phyloP scores from a whole-genome alignment of 2,329 filamentous ascomycete genomes.

The Cadophora malorum region DNA sequence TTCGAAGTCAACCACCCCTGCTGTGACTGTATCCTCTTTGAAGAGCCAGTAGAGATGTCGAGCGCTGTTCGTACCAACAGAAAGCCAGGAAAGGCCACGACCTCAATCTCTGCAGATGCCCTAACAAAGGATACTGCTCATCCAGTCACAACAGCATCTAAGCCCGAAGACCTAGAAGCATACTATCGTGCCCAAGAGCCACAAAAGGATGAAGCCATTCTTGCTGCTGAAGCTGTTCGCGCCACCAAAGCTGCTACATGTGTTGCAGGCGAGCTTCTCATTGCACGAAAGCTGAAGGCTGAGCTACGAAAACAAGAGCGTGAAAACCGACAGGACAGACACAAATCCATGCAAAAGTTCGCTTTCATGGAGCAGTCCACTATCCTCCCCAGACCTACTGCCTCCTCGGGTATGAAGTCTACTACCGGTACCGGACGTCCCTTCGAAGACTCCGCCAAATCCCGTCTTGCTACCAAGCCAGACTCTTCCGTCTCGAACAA shows the following conservation, averaged over 20 bases:
- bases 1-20: not conserved
- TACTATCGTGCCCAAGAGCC: not conserved
- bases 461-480: too few relatives aligned
- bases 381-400: not conserved
- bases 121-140: not conserved
- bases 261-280: too few relatives aligned
- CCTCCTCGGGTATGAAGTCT: not conserved
- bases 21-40: not conserved
- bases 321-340: not conserved
- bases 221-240: too few relatives aligned
- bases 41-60: not conserved
- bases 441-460: too few relatives aligned
- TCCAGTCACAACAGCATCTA: not conserved
- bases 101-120: not conserved
- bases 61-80: not conserved
- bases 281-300: not conserved
- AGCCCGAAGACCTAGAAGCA: not conserved
- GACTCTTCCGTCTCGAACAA: too few relatives aligned
- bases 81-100: not conserved
- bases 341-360: not conserved
- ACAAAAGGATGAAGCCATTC: too few relatives aligned
- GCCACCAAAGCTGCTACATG: too few relatives aligned
- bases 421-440: too few relatives aligned
- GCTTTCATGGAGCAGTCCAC: not conserved
- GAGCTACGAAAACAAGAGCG: not conserved